phyloP scores from a whole-genome alignment of 2,329 filamentous ascomycete genomes.

The Ophiocordyceps unilateralis region DNA sequence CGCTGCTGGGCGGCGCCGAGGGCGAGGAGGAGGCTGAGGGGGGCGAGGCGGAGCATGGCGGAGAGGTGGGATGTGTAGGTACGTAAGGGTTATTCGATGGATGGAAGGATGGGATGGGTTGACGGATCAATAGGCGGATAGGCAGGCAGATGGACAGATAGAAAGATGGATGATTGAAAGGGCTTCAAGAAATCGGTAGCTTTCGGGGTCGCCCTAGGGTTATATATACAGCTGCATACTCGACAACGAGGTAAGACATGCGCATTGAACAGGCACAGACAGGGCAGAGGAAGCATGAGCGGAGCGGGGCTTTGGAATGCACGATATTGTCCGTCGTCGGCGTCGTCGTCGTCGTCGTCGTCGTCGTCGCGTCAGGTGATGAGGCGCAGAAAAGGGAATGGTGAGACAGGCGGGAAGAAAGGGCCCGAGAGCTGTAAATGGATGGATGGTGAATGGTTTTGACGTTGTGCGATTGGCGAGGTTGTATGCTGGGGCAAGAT shows the following conservation, averaged over 20 bases:
- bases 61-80: not conserved
- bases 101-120: not conserved
- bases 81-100: not conserved
- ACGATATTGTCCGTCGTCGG: no score
- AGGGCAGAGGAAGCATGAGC: not conserved
- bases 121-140: no score
- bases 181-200: no score
- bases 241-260: not conserved
- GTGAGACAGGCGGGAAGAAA: not conserved
- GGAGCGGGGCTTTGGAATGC: not conserved
- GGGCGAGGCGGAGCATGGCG: slow-evolving; percentile 2
- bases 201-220: no score
- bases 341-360: not conserved
- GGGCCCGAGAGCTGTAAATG: not conserved
- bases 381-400: not conserved
- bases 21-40: slow-evolving; percentile 3
- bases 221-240: no score
- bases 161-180: no score
- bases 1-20: slow-evolving; percentile 1
- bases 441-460: not conserved
- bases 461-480: no score
- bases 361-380: no score
- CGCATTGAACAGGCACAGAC: not conserved
- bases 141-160: no score
- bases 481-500: no score